Evolutionary conservation across 371 early-diverging fungal species (phyloP).

Genomic region (Synchytrium microbalum): DNA sequence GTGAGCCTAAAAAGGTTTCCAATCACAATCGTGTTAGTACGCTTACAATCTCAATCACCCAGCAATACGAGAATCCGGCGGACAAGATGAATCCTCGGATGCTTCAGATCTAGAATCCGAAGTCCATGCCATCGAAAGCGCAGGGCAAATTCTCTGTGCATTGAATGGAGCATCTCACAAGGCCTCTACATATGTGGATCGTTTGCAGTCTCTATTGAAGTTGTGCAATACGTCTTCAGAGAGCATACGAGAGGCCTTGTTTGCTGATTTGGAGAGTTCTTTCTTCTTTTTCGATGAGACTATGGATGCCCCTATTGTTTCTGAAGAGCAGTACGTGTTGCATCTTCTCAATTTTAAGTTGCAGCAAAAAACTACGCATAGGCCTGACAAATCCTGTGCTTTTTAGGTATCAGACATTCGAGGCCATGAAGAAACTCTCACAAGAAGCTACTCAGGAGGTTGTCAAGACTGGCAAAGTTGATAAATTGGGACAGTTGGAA

Average conservation of each 20-base stretch:
- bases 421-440: slow-evolving; percentile 25
- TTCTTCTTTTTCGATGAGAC: slow-evolving; percentile 45
- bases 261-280: slow-evolving; percentile 33
- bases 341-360: slow-evolving; percentile 6
- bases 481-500: slow-evolving; percentile 33
- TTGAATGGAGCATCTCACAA: slow-evolving; percentile 23
- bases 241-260: slow-evolving; percentile 32
- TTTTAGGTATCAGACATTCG: slow-evolving; percentile 29
- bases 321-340: slow-evolving; percentile 39
- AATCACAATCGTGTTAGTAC: too few species aligned
- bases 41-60: too few species aligned
- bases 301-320: slow-evolving; percentile 42
- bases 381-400: background rate
- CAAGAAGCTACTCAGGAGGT: slow-evolving; percentile 47
- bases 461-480: slow-evolving; percentile 40
- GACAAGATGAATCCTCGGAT: too few species aligned
- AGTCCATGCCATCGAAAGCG: slow-evolving; percentile 29
- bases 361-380: slow-evolving; percentile 11
- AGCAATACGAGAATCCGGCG: too few species aligned
- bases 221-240: slow-evolving; percentile 25
- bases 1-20: slow-evolving; percentile 12
- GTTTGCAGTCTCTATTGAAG: slow-evolving; percentile 26
- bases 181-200: slow-evolving; percentile 19
- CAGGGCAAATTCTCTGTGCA: slow-evolving; percentile 36
- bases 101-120: slow-evolving; percentile 33